Conservation (phyloP, 371 early-diverging fungal species). For the Encephalitozoon hellem region DNA sequence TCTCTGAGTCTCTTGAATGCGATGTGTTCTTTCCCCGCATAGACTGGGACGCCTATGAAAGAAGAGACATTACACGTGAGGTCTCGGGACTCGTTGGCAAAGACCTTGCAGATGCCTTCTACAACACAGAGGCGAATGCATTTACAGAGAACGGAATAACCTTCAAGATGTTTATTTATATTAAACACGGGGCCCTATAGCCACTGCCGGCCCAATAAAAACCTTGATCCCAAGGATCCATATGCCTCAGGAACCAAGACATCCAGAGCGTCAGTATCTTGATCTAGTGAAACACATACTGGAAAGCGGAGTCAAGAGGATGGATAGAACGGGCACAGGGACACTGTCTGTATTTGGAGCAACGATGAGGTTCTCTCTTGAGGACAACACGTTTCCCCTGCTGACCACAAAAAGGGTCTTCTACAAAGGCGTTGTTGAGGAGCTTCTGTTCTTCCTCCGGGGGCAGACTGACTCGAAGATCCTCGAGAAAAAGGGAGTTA, state of each 20-base stretch:
- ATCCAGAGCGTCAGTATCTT: conserved; percentile 75
- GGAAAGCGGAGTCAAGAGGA: conserved; percentile 68
- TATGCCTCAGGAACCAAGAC: not conserved
- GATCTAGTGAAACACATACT: conserved; percentile 71
- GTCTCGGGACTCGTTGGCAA: not conserved
- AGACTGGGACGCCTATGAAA: not conserved
- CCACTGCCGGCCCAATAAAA: not conserved
- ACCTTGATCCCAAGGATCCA: not conserved
- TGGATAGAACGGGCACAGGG: conserved; percentile 90
- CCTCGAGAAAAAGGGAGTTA: conserved; percentile 70
- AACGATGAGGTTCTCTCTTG: conserved; percentile 75
- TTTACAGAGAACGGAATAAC: not conserved
- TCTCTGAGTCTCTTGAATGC: not conserved
- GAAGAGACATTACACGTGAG: not conserved
- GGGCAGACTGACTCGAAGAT: conserved; percentile 78
- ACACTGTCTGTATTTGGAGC: conserved; percentile 84
- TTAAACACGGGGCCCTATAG: not conserved
- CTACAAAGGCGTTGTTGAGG: conserved; percentile 79
- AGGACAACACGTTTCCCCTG: conserved; percentile 72
- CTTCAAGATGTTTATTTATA: not conserved
- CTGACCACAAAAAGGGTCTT: conserved; percentile 91
- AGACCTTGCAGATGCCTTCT: not conserved
- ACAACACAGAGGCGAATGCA: not conserved
- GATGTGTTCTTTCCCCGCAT: not conserved
- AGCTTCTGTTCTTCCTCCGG: conserved; percentile 87